These are phyloP conservation scores for Ascochyta clinopodiicola DNA, from an alignment of 2,329 filamentous ascomycete species.

Conservation along the genomic window DNA sequence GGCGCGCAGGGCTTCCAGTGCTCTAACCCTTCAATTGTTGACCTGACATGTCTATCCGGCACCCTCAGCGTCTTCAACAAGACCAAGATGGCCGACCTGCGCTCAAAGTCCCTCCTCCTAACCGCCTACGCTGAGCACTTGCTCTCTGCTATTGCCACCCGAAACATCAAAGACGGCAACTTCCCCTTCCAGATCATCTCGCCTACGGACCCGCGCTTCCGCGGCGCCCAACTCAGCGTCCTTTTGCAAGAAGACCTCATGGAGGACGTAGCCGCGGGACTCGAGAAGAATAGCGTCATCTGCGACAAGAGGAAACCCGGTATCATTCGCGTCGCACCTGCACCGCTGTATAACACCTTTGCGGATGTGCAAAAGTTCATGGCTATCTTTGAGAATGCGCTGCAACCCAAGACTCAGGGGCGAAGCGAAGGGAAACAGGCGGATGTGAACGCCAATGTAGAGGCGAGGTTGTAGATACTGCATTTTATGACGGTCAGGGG, in stretches of 20 bases:
- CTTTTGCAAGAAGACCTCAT: slow-evolving; percentile 71
- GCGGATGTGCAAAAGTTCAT: slow-evolving; percentile 64
- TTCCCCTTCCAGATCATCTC: slow-evolving; percentile 65
- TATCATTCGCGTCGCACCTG: slow-evolving; percentile 83
- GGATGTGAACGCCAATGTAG: slow-evolving; percentile 9
- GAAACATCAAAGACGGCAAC: slow-evolving; percentile 27
- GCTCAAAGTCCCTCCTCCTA: slow-evolving; percentile 73
- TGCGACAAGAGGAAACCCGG: slow-evolving; percentile 85
- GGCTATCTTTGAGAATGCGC: slow-evolving; percentile 57
- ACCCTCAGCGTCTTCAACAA: slow-evolving; percentile 76
- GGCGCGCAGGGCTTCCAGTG: slow-evolving; percentile 83
- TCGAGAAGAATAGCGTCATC: slow-evolving; percentile 74
- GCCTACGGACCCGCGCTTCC: slow-evolving; percentile 68
- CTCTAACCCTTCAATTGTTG: slow-evolving; percentile 81
- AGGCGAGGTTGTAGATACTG: slow-evolving; percentile 3
- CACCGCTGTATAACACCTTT: slow-evolving; percentile 83
- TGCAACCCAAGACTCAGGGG: slow-evolving; percentile 19
- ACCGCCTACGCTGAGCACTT: slow-evolving; percentile 68
- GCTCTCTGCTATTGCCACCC: slow-evolving; percentile 29
- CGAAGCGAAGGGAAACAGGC: not conserved
- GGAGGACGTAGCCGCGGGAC: slow-evolving; percentile 67
- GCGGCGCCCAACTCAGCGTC: slow-evolving; percentile 83
- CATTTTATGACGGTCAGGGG: not conserved
- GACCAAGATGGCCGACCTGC: slow-evolving; percentile 71
- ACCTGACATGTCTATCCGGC: slow-evolving; percentile 76